Conservation (phyloP, 768 basidiomycete genomes). For the Pholiota conissans region DNA sequence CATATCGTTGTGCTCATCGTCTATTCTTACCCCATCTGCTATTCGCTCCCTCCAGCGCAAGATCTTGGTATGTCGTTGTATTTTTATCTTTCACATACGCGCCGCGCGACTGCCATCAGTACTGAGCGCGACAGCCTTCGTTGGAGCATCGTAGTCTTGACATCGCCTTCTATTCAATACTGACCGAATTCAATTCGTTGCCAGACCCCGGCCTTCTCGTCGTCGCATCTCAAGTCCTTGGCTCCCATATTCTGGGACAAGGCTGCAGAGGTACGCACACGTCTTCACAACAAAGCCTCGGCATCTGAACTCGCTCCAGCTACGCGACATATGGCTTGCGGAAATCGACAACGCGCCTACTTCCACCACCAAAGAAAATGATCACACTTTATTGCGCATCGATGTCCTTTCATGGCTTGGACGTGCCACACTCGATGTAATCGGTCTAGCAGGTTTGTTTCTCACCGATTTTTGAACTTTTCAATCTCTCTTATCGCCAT, state of each 20-base stretch:
- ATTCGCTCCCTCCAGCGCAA: no score
- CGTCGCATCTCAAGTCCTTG: constrained; percentile 52
- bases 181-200: not conserved
- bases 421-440: constrained; percentile 70
- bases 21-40: no score
- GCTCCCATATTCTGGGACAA: constrained; percentile 57
- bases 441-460: constrained; percentile 60
- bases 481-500: not conserved
- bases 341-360: constrained; percentile 15
- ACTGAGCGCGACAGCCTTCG: no score
- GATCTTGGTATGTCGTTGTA: constrained; percentile 35
- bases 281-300: no score
- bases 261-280: constrained; percentile 38
- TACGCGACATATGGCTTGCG: constrained; percentile 46
- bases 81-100: constrained; percentile 1
- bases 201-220: constrained; percentile 66
- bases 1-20: not conserved
- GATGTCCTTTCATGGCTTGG: constrained; percentile 68
- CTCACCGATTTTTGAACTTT: not conserved
- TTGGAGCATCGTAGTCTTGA: no score
- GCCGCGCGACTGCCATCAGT: not conserved
- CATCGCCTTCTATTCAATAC: no score
- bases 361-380: not conserved
- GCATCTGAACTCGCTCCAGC: no score
- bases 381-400: constrained; percentile 29